Percentiles rank a stretch among this genome's conserved stretches.
Evolutionary conservation across 2,329 filamentous ascomycete genomes (phyloP).

Genomic region (Botrytis sinoallii): DNA sequence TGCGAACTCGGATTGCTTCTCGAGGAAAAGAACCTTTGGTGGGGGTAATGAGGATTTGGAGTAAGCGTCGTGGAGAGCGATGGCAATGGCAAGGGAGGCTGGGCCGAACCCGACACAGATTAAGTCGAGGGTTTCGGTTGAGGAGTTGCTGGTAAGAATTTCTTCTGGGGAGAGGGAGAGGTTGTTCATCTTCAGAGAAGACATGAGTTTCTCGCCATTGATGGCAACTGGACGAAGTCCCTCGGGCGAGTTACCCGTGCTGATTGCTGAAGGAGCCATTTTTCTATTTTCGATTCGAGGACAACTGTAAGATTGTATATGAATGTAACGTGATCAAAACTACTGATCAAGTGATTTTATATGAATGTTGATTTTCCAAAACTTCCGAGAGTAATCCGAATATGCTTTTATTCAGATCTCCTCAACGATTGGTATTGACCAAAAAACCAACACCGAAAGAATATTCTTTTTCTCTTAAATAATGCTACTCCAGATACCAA

Average conservation of each 20-base stretch:
- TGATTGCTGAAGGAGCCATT: slow-evolving; percentile 35
- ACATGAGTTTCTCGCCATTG: slow-evolving; percentile 13
- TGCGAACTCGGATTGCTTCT: slow-evolving; percentile 77
- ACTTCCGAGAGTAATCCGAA: not conserved
- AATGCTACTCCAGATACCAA: not conserved
- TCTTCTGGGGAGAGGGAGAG: slow-evolving; percentile 13
- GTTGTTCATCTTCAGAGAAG: slow-evolving; percentile 2
- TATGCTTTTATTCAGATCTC: not conserved
- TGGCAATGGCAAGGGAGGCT: slow-evolving; percentile 82
- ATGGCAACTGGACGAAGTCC: slow-evolving; percentile 5
- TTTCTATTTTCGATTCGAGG: not conserved
- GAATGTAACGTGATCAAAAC: slow-evolving; percentile 11
- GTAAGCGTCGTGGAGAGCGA: slow-evolving; percentile 81
- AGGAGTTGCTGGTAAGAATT: not conserved
- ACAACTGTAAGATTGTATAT: not conserved
- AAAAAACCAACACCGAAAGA: not conserved
- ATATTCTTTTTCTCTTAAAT: not conserved
- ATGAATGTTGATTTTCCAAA: not conserved
- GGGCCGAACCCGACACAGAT: slow-evolving; percentile 92
- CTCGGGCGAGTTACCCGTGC: slow-evolving; percentile 17
- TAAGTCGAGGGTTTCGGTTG: slow-evolving; percentile 72
- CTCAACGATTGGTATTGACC: not conserved
- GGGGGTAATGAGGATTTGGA: slow-evolving; percentile 39
- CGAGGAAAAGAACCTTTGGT: slow-evolving; percentile 81
- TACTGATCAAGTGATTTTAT: slow-evolving; percentile 7